Base-by-base conservation (phyloP, 2,329 filamentous ascomycete genomes). In the Zymoseptoria ardabiliae region DNA sequence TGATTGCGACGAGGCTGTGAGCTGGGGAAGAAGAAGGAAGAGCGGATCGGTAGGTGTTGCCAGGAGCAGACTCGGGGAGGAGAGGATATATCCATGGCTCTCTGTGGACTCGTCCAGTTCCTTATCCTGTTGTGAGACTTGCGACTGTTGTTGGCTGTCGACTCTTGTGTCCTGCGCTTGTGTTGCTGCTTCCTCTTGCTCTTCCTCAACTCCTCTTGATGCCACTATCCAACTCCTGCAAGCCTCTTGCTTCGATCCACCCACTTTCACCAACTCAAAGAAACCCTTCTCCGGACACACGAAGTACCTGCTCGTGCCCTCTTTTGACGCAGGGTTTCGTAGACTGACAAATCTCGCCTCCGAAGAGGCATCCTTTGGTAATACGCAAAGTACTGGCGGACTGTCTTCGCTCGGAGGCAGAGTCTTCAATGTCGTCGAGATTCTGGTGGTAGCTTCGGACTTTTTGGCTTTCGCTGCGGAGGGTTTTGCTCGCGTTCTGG, bases 1-100 rank as follows among this genome's bases (percentile, higher is more conserved):
- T 48, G 48, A 59, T 51, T 64, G 61, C 20, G 41, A 59, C 21
- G 64, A 61, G 20, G 59, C 61, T 21, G 57, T 55, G n/a, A 97
- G 80, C 3, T 86, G 82, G 0, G 93, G 89, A 1, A 97, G 78
- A 3, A 96, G 71, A 55, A 97, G 79, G 76, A 97, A 97, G 2
- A 97, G 71, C 4, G 90, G 82, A 72, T 99, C 94, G 57, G 96
- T 79, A 1, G 85, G 83, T 1, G 94, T 96, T 8, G 93, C 90
- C 60, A 97, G 76, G 68, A 89, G 88, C n/a, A 97, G 76, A 61
- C 91, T 85, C 35, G 90, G 85, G 50, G 80, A 81, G 68, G 86
- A 85, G 35, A 85, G 81, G 22, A 90, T 75, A 65, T 83, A 83
- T 11, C 81, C 84, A 48, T 58, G 55, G 21, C 63, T 59, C 20